Conservation (phyloP, 2,329 filamentous ascomycete species). For the Hypoxylon sp. region DNA sequence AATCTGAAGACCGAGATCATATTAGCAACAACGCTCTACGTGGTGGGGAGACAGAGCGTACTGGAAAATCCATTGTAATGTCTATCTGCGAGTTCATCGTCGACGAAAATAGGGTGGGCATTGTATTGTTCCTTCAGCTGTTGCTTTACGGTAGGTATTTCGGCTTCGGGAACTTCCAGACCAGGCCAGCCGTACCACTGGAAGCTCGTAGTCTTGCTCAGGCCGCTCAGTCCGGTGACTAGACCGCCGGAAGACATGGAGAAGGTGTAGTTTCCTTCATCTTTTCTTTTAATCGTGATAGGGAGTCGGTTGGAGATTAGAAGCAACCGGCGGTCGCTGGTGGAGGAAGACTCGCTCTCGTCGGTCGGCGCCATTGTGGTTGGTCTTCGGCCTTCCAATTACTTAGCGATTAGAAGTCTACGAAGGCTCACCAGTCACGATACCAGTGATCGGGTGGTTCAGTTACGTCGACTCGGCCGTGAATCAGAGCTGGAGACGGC, state of each 20-base stretch:
- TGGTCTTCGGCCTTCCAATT: conserved; percentile 7
- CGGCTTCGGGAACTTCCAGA: conserved; percentile 88
- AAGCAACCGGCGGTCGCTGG: conserved; percentile 68
- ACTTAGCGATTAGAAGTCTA: not conserved
- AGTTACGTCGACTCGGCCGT: not conserved
- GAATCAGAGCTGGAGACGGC: not conserved
- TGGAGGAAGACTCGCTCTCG: conserved; percentile 44
- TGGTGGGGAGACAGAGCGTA: conserved; percentile 61
- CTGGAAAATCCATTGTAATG: conserved; percentile 99
- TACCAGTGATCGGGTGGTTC: not conserved
- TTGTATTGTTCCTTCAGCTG: conserved; percentile 89
- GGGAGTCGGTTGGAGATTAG: conserved; percentile 95
- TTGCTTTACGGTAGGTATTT: conserved; percentile 80
- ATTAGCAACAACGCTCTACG: conserved; percentile 14
- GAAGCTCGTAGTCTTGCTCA: conserved; percentile 93
- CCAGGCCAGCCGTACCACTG: conserved; percentile 99
- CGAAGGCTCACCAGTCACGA: not conserved
- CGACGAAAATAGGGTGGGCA: conserved; percentile 92
- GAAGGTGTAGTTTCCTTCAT: conserved; percentile 92
- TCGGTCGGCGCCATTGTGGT: conserved; percentile 46
- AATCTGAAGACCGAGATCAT: conserved; percentile 70
- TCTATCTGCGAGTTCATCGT: conserved; percentile 91
- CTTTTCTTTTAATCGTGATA: conserved; percentile 94
- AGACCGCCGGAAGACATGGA: conserved; percentile 97
- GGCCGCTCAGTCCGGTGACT: conserved; percentile 91